Evolutionary conservation across 257 asterid genomes (phyloP), one percentile per base, ranked within the genome.

Genomic region (Nicotiana sylvestris): DNA sequence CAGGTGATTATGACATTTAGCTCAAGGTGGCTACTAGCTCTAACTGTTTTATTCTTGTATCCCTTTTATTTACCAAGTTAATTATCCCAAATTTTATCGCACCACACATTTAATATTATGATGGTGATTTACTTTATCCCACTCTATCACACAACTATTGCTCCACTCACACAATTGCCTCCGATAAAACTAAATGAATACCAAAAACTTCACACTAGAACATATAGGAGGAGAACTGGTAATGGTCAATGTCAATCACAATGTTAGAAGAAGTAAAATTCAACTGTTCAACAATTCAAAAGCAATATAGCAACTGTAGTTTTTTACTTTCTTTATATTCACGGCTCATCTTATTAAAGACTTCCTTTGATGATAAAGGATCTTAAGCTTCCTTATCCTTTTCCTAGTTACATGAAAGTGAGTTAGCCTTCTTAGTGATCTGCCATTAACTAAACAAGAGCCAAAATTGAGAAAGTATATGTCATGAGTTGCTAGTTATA

Each of bases 1-100:
- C 92, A 92, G 98, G 98, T 95, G 81, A 2, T 37, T 66, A 30
- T 30, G 30, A 5, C 4, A 29, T 57, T 27, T 27, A 39, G 49
- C 49, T 39, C 49, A 4, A 39, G 49, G 3, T 39, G 49, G 8
- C 58, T 10, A 18, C 9, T 35, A 68, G 77, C 55, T 4, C 77
- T 37, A 68, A 68, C 76, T 35, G 9, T 68, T 68, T 35, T 30
- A 68, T 16, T 16, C 4, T 37, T 37, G 4, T 68, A 35, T 68
- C 18, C 16, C 77, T 37, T 37, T 15, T 37, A 68, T 68, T 35
- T 53, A 33, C 15, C 32, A 61, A 61, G 32, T 21, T 30, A 61
- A 61, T 21, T 61, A 12, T 68, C 77, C 53, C 18, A 68, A 33
- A 17, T 18, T 21, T 21, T 21, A 21, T 21, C 21, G 21, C 21